Base-by-base conservation (phyloP, 2,329 filamentous ascomycete species). In the Colletotrichum plurivorum region DNA sequence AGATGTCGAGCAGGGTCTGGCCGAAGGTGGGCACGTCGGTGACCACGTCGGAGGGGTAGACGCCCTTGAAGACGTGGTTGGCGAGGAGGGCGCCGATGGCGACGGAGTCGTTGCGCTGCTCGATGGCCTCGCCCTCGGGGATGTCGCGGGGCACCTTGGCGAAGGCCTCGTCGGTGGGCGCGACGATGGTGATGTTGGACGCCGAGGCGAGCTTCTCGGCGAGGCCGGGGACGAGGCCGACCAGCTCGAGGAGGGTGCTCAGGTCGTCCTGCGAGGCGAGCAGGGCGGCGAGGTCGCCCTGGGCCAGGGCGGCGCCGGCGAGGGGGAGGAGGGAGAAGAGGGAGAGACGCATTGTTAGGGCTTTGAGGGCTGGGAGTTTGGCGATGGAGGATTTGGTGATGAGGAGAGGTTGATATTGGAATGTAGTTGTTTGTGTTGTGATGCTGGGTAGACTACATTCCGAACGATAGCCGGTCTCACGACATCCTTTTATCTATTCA, bases 91-190 rank as follows among this genome's bases (percentile, higher is more conserved):
- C 77, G 4, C 73, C 73, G 46, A 79, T 72, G n/a, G 77, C 75
- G 36, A 78, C 73, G 25, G 75, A 73, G 56, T 78, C 75, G 59
- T 77, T 78, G 61, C 63, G 64, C 5, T 69, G 63, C 27, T 75
- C 73, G 13, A 79, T 78, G 48, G 77, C 78, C 25, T 76, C 72
- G 8, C 78, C 77, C 52, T 79, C 77, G 0, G 77, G 76, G 16
- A 76, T 75, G 36, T 79, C 73, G 1, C 74, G 70, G 5, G 78
- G 77, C 7, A 81, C 75, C 1, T 72, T 73, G 10, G 63, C 75
- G 22, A 81, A 80, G 7, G 79, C 79, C 2, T 76, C 65, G 71
- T 81, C 79, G 15, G 77, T 78, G 4, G 79, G 79, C 0, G 79
- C 79, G 20, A 79, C 74, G 67, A 78, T 80, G 63, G 76, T 78